These are phyloP conservation scores for Monascus purpureus DNA, from an alignment of 495 filamentous ascomycete species.

Conservation along the genomic window DNA sequence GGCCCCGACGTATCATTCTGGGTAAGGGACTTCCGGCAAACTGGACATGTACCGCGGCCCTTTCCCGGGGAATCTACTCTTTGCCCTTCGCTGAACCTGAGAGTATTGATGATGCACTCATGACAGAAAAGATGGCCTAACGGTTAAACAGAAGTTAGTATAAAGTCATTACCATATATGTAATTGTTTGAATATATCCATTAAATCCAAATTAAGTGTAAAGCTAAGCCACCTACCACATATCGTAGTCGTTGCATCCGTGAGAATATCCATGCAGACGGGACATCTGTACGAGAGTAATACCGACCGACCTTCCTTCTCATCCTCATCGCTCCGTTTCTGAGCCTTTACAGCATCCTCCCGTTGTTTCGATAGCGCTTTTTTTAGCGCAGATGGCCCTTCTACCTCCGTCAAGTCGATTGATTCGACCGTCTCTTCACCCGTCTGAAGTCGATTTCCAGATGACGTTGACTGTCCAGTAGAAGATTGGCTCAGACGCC, in stretches of 20 bases:
- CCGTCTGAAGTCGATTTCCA: conserved; percentile 1
- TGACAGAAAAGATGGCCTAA: conserved; percentile 79
- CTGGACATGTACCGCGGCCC: conserved; percentile 25
- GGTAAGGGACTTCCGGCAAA: conserved; percentile 31
- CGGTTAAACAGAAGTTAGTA: conserved; percentile 1
- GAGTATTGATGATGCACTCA: conserved; percentile 60
- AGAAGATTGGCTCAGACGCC: conserved; percentile 12
- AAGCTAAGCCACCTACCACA: conserved; percentile 74
- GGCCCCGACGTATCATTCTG: conserved; percentile 14
- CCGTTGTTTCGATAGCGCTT: conserved; percentile 34
- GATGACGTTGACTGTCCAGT: conserved; percentile 5
- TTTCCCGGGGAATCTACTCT: conserved; percentile 13
- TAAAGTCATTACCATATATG: neutral
- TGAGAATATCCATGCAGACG: conserved; percentile 73
- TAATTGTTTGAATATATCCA: too few relatives aligned
- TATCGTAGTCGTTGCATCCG: conserved; percentile 59
- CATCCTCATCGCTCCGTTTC: conserved; percentile 32
- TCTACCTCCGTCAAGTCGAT: conserved; percentile 52
- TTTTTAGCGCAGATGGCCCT: conserved; percentile 28
- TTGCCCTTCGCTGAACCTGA: conserved; percentile 45
- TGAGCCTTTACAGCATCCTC: conserved; percentile 36
- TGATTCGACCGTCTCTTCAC: conserved; percentile 28
- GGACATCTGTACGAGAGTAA: conserved; percentile 54
- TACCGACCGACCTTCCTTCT: conserved; percentile 25
- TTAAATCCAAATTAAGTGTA: conserved; percentile 1